phyloP scores from a whole-genome alignment of 1,139 yeast genomes.

The Arxiozyma slooffiae region DNA sequence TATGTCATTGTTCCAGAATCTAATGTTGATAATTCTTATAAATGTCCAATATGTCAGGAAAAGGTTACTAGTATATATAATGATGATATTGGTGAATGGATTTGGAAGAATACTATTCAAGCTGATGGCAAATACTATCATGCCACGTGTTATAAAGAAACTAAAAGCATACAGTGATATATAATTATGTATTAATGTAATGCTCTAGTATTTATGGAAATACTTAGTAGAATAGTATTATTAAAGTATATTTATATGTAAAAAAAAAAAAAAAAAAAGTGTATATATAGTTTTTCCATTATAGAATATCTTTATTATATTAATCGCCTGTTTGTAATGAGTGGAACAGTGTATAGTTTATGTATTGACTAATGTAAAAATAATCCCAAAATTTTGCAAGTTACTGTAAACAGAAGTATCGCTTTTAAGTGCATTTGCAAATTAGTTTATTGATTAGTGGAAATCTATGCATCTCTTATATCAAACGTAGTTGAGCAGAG shows the following conservation, averaged over 20 bases:
- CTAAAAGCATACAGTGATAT: conserved; percentile 33
- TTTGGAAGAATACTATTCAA: conserved; percentile 74
- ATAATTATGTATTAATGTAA: neutral
- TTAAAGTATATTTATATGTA: too few relatives aligned
- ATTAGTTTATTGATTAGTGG: neutral
- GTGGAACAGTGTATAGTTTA: neutral
- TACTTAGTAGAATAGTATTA: neutral
- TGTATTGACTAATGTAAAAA: too few relatives aligned
- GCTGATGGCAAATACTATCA: conserved; percentile 71
- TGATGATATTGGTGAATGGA: conserved; percentile 91
- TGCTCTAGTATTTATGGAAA: neutral
- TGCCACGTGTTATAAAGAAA: conserved; percentile 70
- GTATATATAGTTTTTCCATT: too few relatives aligned
- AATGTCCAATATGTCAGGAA: conserved; percentile 86
- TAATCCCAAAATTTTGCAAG: neutral
- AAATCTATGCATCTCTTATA: neutral
- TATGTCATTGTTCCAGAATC: conserved; percentile 66
- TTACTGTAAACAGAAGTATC: neutral
- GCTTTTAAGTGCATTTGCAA: neutral
- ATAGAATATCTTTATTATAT: too few relatives aligned
- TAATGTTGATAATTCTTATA: conserved; percentile 54
- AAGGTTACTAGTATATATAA: conserved; percentile 69
- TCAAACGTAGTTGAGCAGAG: too few relatives aligned
- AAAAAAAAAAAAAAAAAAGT: too few relatives aligned
- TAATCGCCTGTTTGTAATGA: too few relatives aligned